Conservation (phyloP, 306 rosid species). For the Cucurbita pepo region DNA sequence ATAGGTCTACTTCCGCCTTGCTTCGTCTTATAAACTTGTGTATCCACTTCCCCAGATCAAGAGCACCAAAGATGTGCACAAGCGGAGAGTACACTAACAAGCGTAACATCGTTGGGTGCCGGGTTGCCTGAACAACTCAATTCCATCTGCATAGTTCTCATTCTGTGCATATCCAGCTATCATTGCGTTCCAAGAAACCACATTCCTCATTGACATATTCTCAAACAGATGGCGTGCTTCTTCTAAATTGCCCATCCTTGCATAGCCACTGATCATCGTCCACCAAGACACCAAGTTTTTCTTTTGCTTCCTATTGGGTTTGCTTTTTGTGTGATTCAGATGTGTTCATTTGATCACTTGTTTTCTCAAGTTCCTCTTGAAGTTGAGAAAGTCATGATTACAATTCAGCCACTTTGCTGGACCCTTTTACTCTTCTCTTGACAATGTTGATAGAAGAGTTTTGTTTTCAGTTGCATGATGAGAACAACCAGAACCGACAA, state of each 20-base stretch:
- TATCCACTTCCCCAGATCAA: constrained; percentile 28
- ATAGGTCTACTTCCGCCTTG: constrained; percentile 5
- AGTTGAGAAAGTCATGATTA: no score
- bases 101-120: constrained; percentile 15
- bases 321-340: constrained; percentile 1
- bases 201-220: constrained; percentile 20
- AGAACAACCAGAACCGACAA: no score
- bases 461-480: no score
- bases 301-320: no score
- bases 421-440: no score
- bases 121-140: constrained; percentile 11
- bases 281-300: constrained; percentile 22
- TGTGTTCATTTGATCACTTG: no score
- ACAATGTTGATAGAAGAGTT: no score
- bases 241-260: constrained; percentile 13
- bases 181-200: constrained; percentile 22
- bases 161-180: constrained; percentile 22
- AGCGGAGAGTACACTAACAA: constrained; percentile 20
- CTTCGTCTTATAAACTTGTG: constrained; percentile 12
- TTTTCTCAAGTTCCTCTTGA: no score
- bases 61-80: constrained; percentile 29
- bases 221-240: constrained; percentile 12
- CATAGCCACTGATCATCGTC: constrained; percentile 23
- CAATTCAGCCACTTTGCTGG: no score
- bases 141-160: constrained; percentile 21